Percentiles rank a stretch among this genome's conserved stretches.
phyloP scores from a whole-genome alignment of 305 asterid species.

The Fraxinus velutina region DNA sequence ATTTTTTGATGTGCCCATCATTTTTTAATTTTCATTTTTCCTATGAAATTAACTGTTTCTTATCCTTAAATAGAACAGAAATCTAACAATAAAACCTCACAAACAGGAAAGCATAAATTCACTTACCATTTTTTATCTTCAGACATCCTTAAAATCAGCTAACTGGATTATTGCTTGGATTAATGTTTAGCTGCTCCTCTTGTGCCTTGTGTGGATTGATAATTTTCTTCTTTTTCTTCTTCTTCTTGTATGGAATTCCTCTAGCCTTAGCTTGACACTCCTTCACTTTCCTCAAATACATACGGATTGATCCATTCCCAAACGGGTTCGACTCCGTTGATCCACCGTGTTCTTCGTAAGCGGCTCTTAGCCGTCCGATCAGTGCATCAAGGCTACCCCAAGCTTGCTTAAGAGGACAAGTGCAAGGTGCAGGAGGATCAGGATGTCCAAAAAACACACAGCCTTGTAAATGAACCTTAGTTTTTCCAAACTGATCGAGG shows the following conservation, averaged over 20 bases:
- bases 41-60: background rate
- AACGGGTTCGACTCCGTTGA: constrained; percentile 65
- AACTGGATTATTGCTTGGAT: constrained; percentile 35
- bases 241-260: constrained; percentile 83
- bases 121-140: constrained; percentile 23
- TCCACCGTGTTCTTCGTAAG: constrained; percentile 86
- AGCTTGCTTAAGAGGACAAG: constrained; percentile 81
- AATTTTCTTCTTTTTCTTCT: constrained; percentile 53
- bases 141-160: background rate
- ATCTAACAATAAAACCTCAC: background rate
- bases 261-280: constrained; percentile 82
- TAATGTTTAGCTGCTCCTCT: constrained; percentile 35
- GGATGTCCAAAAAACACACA: constrained; percentile 84
- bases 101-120: constrained; percentile 4
- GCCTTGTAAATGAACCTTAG: constrained; percentile 76
- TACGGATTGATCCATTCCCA: constrained; percentile 69
- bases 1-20: background rate
- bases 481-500: constrained; percentile 76
- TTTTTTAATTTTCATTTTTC: background rate
- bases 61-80: constrained; percentile 10
- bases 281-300: constrained; percentile 68
- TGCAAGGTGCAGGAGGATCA: constrained; percentile 85
- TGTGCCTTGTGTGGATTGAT: constrained; percentile 23
- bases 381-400: constrained; percentile 94
- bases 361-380: constrained; percentile 81